A percentile compares a stretch with the other conserved stretches of the same genome.
phyloP scores from a whole-genome alignment of 805 yeast genomes.

The Zygosaccharomyces gambellarensis region DNA sequence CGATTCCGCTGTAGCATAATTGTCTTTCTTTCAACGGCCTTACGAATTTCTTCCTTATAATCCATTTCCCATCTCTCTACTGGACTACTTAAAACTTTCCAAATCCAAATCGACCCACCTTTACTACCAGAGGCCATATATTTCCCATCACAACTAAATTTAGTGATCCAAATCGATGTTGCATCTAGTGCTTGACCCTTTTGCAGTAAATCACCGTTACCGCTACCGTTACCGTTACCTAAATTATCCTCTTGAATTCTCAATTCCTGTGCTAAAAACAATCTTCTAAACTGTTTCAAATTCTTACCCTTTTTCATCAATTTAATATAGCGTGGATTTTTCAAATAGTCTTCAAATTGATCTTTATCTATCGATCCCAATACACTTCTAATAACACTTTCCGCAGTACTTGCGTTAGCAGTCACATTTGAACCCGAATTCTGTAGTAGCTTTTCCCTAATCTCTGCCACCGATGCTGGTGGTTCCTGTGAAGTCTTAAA shows the following conservation, averaged over 20 bases:
- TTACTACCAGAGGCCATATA: slow-evolving; percentile 82
- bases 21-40: slow-evolving; percentile 11
- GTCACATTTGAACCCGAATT: slow-evolving; percentile 3
- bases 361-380: slow-evolving; percentile 33
- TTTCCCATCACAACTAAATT: slow-evolving; percentile 75
- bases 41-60: slow-evolving; percentile 14
- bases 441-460: slow-evolving; percentile 17
- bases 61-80: slow-evolving; percentile 54
- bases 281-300: slow-evolving; percentile 44
- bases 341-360: slow-evolving; percentile 40
- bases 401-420: slow-evolving; percentile 5
- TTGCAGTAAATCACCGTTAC: slow-evolving; percentile 4
- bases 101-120: slow-evolving; percentile 60
- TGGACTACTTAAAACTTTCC: slow-evolving; percentile 77
- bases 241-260: slow-evolving; percentile 22
- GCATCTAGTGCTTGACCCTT: slow-evolving; percentile 6
- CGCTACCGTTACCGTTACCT: slow-evolving; percentile 1
- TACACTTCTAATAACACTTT: slow-evolving; percentile 5
- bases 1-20: slow-evolving; percentile 8
- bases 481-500: slow-evolving; percentile 1
- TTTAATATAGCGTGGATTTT: slow-evolving; percentile 53
- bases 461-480: slow-evolving; percentile 12
- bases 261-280: slow-evolving; percentile 65
- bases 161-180: slow-evolving; percentile 63
- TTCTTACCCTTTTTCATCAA: slow-evolving; percentile 43